Conservation (phyloP, 108 stramenopile species). For the Conticribra guillardii region DNA sequence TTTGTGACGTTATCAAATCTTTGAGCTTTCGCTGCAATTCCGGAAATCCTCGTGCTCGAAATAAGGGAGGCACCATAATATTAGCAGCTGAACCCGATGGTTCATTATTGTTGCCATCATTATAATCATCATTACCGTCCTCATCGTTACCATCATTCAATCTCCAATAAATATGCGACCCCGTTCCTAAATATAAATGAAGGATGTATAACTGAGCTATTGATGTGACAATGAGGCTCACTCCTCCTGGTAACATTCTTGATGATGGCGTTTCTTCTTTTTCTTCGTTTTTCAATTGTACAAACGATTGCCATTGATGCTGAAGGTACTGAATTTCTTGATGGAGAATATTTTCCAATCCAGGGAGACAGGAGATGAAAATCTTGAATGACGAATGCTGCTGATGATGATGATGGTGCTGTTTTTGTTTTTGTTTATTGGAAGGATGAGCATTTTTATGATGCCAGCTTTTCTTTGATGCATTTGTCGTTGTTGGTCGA, state of each 20-base stretch:
- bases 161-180: conserved; percentile 60
- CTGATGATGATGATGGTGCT: no score
- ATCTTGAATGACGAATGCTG: background rate
- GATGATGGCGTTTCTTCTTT: background rate
- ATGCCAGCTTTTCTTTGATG: no score
- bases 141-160: conserved; percentile 32
- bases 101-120: background rate
- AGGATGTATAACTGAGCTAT: conserved; percentile 50
- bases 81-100: background rate
- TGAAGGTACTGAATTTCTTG: conserved; percentile 59
- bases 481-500: no score
- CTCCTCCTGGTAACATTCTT: conserved; percentile 36
- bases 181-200: conserved; percentile 68
- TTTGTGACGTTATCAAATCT: conserved; percentile 46
- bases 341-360: conserved; percentile 60
- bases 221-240: conserved; percentile 33
- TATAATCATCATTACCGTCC: conserved; percentile 8
- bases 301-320: conserved; percentile 6
- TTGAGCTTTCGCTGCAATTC: conserved; percentile 71
- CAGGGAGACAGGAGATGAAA: conserved; percentile 71
- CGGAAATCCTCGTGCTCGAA: conserved; percentile 60
- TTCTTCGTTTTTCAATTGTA: background rate
- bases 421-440: no score
- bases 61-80: conserved; percentile 42
- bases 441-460: no score